Evolutionary conservation across 495 filamentous ascomycete species (phyloP), one percentile per base, ranked within the genome.

Genomic region (Aspergillus panamensis): DNA sequence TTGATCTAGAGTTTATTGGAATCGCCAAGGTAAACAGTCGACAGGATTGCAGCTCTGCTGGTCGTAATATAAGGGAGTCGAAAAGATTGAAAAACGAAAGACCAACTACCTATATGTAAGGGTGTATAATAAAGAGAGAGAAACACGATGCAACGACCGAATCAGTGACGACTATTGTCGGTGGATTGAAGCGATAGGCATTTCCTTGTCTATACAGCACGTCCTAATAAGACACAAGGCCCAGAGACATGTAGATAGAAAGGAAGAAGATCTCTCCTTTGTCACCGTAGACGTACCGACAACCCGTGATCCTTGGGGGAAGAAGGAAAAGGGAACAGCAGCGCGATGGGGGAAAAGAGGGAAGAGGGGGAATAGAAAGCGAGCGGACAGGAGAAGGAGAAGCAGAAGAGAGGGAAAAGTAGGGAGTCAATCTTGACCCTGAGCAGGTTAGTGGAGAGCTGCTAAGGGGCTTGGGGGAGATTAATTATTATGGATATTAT

Each of bases 391-490:
- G 10, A 40, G 39, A 30, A 51, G 30, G 42, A 56, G 47, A 40
- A 51, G 53, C 21, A 20, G 45, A 44, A 49, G 52, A 37, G 33
- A 54, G 47, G 13, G 13, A 44, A 30, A 37, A 51, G 51, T 52
- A 59, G 57, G 59, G 62, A 65, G 59, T 60, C 57, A 61, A 66
- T 66, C 63, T 56, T 66, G 63, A 55, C 59, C 60, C 21, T 53
- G 51, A 49, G 53, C 45, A 60, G 63, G 33, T 49, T 56, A 51
- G 60, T 40, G 21, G 13, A 16, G 16, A n/a, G 21, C 32, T 48
- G 44, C 48, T 48, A 57, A 60, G 48, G 62, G 62, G 61, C 50
- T 35, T 40, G 32, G 48, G 42, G 55, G 53, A 62, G 43, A 55
- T 50, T 48, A 49, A 39, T 25, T 54, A 40, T 55, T 43, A 57